Base-by-base conservation (phyloP, 768 basidiomycete species). In the Psilocybe sp. region DNA sequence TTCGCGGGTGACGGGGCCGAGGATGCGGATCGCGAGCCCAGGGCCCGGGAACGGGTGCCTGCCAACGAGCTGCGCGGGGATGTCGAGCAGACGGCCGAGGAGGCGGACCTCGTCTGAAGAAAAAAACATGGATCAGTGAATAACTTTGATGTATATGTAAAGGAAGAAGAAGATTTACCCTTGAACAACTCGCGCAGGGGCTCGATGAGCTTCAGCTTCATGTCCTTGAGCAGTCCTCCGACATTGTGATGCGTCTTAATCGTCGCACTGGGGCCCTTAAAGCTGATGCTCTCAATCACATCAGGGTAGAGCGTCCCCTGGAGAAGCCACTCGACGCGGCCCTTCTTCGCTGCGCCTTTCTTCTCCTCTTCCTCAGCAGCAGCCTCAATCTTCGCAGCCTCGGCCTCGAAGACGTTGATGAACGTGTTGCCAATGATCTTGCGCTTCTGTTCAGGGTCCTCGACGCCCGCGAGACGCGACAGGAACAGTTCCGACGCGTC, bases 231-330 rank as follows among this genome's bases (percentile, higher is more conserved):
- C 45, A 99, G 74, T 3, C 96, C 96, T 23, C 97, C 97, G 57
- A 98, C 97, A 58, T 99, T 99, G 68, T 98, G 97, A 67, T 99
- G 97, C 2, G 97, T 98, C 78, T 99, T 99, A 78, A 99, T 99
- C 9, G 96, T 98, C 35, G 97, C 97, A 56, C 89, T 92, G 0
- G 97, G 97, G 2, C 97, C 97, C 71, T 98, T 98, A 82, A 99
- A 99, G 70, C 89, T 92, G 72, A 99, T 97, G 64, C 89, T 92
- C 75, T 99, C 97, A 64, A 98, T 99, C 51, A 99, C 97, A 64
- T 99, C 97, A 2, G 97, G 97, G 69, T 98, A 99, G 12, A 99
- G 79, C 0, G 97, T 99, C 4, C 97, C 97, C 69, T 99, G 97
- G 10, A 99, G 72, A 41, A 99, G 69, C 94, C 95, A 99, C 65